Conservation (phyloP, 768 basidiomycete genomes). For the Mycena chlorophos region DNA sequence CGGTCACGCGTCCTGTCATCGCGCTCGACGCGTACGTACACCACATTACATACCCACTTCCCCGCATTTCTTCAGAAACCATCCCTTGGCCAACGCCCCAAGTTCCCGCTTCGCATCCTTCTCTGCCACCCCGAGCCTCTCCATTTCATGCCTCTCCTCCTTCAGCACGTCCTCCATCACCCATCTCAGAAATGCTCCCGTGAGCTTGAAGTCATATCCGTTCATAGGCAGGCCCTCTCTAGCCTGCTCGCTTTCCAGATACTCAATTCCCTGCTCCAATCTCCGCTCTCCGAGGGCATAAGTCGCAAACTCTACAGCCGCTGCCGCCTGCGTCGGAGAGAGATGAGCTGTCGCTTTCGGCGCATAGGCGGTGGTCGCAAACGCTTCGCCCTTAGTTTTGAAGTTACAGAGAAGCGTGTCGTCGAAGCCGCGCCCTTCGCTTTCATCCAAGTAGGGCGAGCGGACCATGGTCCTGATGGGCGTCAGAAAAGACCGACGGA, state of each 20-base stretch:
- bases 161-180: conserved; percentile 22
- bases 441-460: conserved; percentile 12
- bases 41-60: background rate
- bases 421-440: conserved; percentile 9
- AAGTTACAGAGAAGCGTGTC: conserved; percentile 21
- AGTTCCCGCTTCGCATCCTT: conserved; percentile 19
- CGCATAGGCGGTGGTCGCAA: conserved; percentile 5
- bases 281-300: conserved; percentile 20
- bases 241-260: conserved; percentile 21
- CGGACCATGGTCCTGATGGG: conserved; percentile 17
- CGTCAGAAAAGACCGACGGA: background rate
- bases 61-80: conserved; percentile 17
- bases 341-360: conserved; percentile 10
- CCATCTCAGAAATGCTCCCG: conserved; percentile 24
- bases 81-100: conserved; percentile 10
- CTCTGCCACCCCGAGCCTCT: conserved; percentile 16
- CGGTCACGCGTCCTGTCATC: background rate
- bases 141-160: conserved; percentile 25
- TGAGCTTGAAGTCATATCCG: conserved; percentile 15
- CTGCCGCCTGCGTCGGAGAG: background rate
- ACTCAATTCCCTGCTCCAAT: conserved; percentile 25
- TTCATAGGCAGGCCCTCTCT: conserved; percentile 5
- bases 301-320: conserved; percentile 16
- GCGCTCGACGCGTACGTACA: background rate
- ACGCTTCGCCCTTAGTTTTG: conserved; percentile 25